Evolutionary conservation across 257 asterid genomes (phyloP).

Genomic region (Linderniella brevidens): DNA sequence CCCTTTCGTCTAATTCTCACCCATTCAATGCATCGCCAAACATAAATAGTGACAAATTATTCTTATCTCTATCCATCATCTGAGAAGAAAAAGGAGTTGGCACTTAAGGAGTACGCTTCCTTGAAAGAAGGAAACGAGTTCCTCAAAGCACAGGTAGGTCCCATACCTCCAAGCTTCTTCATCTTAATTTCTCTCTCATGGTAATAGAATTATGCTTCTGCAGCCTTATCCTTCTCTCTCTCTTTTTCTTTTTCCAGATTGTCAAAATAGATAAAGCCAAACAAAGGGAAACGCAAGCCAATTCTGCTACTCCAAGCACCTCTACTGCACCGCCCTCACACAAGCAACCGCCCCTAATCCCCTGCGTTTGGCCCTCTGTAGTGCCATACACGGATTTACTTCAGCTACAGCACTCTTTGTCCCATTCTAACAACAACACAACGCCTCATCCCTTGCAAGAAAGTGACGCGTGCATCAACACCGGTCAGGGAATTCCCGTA

Average conservation of each 20-base stretch:
- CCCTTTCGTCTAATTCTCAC: background rate
- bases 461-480: conserved; percentile 9
- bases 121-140: conserved; percentile 24
- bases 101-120: conserved; percentile 18
- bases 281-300: conserved; percentile 10
- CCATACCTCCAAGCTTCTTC: background rate
- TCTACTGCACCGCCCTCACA: conserved; percentile 7
- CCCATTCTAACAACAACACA: too few species aligned
- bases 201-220: background rate
- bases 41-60: background rate
- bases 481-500: conserved; percentile 18
- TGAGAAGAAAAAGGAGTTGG: conserved; percentile 48
- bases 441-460: conserved; percentile 9
- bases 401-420: conserved; percentile 10
- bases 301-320: conserved; percentile 12
- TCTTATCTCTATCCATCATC: background rate
- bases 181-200: too few species aligned
- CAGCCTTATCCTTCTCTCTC: background rate
- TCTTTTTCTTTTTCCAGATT: conserved; percentile 21
- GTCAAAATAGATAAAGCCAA: conserved; percentile 18
- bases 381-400: conserved; percentile 18
- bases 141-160: conserved; percentile 31
- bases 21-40: too few species aligned
- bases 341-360: conserved; percentile 23
- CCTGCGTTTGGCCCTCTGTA: conserved; percentile 33